Evolutionary conservation across 345 rosid species (phyloP), one percentile per base, ranked within the genome.

Genomic region (Combretum micranthum): DNA sequence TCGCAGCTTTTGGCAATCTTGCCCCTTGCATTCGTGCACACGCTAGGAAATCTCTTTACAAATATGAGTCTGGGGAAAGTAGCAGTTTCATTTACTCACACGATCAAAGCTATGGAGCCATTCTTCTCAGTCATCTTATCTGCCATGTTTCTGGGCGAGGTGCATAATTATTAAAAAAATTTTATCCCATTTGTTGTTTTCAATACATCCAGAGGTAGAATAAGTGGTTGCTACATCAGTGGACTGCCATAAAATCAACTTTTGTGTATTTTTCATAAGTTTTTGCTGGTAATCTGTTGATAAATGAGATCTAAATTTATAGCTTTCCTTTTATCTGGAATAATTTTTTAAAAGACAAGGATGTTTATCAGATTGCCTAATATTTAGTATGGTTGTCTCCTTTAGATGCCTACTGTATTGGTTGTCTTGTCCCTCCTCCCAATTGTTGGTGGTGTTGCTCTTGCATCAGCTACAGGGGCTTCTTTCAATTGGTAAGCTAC

Each of bases 121-220:
- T 75, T 78, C 68, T 78, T 78, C 77, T 72, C 83, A 0, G 83
- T 78, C 56, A 4, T 78, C 55, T 73, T 78, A 26, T 78, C 83
- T n/a, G 75, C 80, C 1, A 72, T 78, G 77, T 78, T 78, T 62
- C 80, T 78, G 37, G 77, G 80, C 20, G 83, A 78, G 77, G 80
- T 78, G 53, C 53, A 66, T 15, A 17, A 20, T 18, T 22, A 20
- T 42, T 37, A 7, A 32, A 32, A 32, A 5, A 5, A 9, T 32
- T 32, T 32, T 9, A 5, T 32, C 10, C 39, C 39, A 32, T 32
- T 32, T 32, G 39, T 32, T 32, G 39, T 4, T 32, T 7, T 4
- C 39, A 5, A 11, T 32, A 32, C 9, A 7, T 32, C 39, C 39
- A 3, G 10, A 32, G 39, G 5, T 9, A 32, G 39, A 11, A 32